These are phyloP conservation scores for Rhododendron ferrugineum DNA, from an alignment of 148 eudicot genomes.

Conservation along the genomic window DNA sequence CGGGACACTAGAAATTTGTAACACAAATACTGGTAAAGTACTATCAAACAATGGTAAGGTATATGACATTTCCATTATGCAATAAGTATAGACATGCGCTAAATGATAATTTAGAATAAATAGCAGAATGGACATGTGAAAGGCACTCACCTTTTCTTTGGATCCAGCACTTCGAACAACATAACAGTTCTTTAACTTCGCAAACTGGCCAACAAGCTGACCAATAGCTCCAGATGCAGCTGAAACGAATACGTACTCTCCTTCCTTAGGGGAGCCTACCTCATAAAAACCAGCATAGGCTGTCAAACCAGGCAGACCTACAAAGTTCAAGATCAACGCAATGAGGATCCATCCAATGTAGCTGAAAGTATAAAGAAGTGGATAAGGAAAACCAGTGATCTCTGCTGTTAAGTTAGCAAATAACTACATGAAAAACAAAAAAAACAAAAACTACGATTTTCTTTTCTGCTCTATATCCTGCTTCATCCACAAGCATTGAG, in stretches of 20 bases:
- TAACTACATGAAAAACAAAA: not conserved
- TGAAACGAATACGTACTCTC: not conserved
- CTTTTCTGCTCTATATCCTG: not conserved
- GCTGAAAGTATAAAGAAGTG: not conserved
- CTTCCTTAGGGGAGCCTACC: too few species aligned
- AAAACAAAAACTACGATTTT: not conserved
- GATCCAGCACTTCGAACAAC: conserved; percentile 1
- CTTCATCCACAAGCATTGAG: not conserved
- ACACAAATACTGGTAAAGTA: not conserved
- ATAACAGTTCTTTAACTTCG: not conserved
- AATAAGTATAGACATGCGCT: not conserved
- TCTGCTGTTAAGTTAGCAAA: not conserved
- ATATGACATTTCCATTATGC: not conserved
- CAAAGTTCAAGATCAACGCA: too few species aligned
- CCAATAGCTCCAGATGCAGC: conserved; percentile 2
- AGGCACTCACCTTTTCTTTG: not conserved
- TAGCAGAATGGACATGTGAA: not conserved
- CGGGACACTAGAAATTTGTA: too few species aligned
- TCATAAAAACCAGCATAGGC: too few species aligned
- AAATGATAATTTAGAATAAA: not conserved
- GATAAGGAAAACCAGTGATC: not conserved
- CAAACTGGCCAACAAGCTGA: conserved; percentile 2
- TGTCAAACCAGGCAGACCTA: too few species aligned
- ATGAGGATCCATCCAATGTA: too few species aligned
- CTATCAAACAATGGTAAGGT: not conserved